Evolutionary conservation across 2,329 filamentous ascomycete species (phyloP).

Genomic region (Aureobasidium sp.): DNA sequence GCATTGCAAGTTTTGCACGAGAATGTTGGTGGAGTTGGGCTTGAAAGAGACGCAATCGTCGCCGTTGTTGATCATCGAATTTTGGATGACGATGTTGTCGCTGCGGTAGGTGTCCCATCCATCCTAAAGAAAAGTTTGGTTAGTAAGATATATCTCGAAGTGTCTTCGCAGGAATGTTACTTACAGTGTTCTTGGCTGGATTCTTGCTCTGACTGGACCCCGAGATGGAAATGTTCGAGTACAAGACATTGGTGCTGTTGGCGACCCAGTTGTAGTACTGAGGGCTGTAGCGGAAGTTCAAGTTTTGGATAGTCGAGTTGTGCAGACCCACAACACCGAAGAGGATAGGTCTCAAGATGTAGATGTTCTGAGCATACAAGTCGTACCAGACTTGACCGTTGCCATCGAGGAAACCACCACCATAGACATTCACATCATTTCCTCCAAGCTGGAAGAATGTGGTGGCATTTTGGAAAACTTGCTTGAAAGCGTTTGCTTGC

Average conservation of each 20-base stretch:
- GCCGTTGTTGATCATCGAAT: slow-evolving; percentile 55
- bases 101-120: slow-evolving; percentile 50
- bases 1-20: slow-evolving; percentile 59
- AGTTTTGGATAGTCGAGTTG: slow-evolving; percentile 48
- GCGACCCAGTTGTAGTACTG: slow-evolving; percentile 59
- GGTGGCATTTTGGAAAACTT: slow-evolving; percentile 57
- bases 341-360: slow-evolving; percentile 51
- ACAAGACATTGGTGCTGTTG: slow-evolving; percentile 55
- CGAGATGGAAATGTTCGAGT: slow-evolving; percentile 52
- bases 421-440: slow-evolving; percentile 58
- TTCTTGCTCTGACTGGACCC: slow-evolving; percentile 46
- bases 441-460: slow-evolving; percentile 61
- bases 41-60: slow-evolving; percentile 70
- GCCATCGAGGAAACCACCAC: slow-evolving; percentile 54
- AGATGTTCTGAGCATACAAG: slow-evolving; percentile 47
- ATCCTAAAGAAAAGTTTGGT: slow-evolving; percentile 28
- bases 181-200: slow-evolving; percentile 50
- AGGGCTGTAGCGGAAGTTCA: slow-evolving; percentile 52
- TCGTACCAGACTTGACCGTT: slow-evolving; percentile 60
- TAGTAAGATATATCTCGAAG: rapidly evolving
- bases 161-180: background rate
- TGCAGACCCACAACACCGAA: slow-evolving; percentile 50
- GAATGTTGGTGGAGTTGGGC: slow-evolving; percentile 59
- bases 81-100: slow-evolving; percentile 55
- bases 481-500: slow-evolving; percentile 55